A percentile compares a stretch with the other conserved stretches of the same genome.
These are phyloP conservation scores for Cryptococcus depauperatus DNA, from an alignment of 1,284 basidiomycete genomes.

Conservation along the genomic window DNA sequence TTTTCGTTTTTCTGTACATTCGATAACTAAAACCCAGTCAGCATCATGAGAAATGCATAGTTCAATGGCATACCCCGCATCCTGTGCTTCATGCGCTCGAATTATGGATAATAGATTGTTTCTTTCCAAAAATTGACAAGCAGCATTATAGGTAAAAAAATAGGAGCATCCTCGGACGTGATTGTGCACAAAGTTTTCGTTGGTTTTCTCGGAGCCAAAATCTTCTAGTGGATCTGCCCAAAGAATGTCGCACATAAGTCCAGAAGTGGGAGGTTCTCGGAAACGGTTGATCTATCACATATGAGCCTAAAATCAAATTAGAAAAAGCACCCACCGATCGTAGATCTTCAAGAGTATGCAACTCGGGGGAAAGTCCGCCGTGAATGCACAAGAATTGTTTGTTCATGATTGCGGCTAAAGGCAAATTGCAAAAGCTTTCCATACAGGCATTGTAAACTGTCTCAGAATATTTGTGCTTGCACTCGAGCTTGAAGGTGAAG, in stretches of 20 bases:
- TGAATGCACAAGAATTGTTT: conserved; percentile 96
- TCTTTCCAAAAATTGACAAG: conserved; percentile 85
- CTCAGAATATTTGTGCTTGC: conserved; percentile 85
- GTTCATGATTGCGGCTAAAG: conserved; percentile 91
- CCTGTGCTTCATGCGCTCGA: conserved; percentile 89
- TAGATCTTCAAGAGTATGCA: conserved; percentile 84
- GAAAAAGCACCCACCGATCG: conserved; percentile 52
- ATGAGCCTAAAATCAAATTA: not conserved
- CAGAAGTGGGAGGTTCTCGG: conserved; percentile 87
- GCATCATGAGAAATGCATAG: too few species aligned
- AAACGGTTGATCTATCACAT: conserved; percentile 72
- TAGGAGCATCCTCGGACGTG: conserved; percentile 92
- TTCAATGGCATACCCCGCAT: conserved; percentile 65
- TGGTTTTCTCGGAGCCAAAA: conserved; percentile 83
- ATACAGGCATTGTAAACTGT: conserved; percentile 83
- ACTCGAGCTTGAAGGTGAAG: conserved; percentile 94
- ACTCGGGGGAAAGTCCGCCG: conserved; percentile 81
- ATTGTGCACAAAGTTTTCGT: conserved; percentile 76
- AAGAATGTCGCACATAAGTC: conserved; percentile 89
- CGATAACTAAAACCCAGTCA: conserved; percentile 56
- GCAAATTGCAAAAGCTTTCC: conserved; percentile 86
- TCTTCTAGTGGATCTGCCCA: conserved; percentile 94
- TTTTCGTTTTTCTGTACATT: conserved; percentile 95
- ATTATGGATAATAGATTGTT: conserved; percentile 93
- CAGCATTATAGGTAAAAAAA: conserved; percentile 93